These are phyloP conservation scores for Kitagawia praeruptora DNA, from an alignment of 129 eudicot species.

Conservation along the genomic window DNA sequence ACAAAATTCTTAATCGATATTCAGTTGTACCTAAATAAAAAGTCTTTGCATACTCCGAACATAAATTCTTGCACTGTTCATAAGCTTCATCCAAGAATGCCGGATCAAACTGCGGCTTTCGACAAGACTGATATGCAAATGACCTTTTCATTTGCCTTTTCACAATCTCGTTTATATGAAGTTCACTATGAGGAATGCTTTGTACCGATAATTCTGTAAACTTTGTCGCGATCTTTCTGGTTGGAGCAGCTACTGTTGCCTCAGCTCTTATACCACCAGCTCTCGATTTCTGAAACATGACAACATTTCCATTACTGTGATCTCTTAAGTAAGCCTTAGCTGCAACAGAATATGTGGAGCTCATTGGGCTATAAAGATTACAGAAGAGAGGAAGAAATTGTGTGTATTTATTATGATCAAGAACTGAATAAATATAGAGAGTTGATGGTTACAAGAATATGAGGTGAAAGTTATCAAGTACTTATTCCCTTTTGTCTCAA, in stretches of 20 bases:
- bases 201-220: constrained; percentile 38
- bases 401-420: not conserved
- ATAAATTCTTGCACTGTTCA: constrained; percentile 55
- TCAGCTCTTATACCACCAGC: constrained; percentile 26
- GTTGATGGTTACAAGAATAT: not conserved
- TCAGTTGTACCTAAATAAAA: constrained; percentile 62
- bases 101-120: constrained; percentile 39
- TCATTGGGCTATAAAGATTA: not conserved
- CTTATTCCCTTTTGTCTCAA: constrained; percentile 6
- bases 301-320: constrained; percentile 12
- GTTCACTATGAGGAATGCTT: constrained; percentile 47
- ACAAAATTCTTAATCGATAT: not conserved
- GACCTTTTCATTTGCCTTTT: constrained; percentile 31
- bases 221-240: constrained; percentile 14
- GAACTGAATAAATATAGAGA: not conserved
- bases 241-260: constrained; percentile 39
- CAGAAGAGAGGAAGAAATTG: not conserved
- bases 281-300: constrained; percentile 16
- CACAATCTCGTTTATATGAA: constrained; percentile 45
- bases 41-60: constrained; percentile 89
- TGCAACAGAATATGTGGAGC: not conserved
- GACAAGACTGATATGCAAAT: not conserved
- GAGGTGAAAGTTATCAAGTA: not conserved
- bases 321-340: constrained; percentile 13
- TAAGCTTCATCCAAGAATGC: constrained; percentile 69